Evolutionary conservation across 2,329 filamentous ascomycete genomes (phyloP).

Genomic region (Lachnellula hyalina): DNA sequence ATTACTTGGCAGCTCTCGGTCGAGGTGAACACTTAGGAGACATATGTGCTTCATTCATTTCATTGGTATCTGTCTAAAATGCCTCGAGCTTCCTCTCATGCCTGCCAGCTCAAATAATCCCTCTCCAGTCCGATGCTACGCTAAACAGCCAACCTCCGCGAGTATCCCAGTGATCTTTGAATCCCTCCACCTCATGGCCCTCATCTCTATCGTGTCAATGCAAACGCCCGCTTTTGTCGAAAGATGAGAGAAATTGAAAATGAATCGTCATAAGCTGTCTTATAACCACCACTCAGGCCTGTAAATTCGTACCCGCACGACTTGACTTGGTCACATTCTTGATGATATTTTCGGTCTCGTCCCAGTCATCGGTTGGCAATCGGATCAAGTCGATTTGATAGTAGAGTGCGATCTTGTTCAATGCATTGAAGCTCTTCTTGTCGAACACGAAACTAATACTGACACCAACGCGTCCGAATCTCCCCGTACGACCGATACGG

Average conservation of each 20-base stretch:
- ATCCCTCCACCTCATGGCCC: background rate
- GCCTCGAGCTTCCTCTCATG: background rate
- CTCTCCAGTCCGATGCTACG: background rate
- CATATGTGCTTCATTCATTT: background rate
- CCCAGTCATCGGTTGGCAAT: constrained; percentile 85
- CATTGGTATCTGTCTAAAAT: constrained; percentile 1
- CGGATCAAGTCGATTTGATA: constrained; percentile 78
- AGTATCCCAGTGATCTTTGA: background rate
- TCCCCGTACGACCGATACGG: constrained; percentile 92
- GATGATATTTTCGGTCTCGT: constrained; percentile 76
- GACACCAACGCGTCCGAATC: constrained; percentile 94
- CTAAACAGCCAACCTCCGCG: background rate
- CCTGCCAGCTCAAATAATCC: background rate
- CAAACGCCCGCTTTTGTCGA: constrained; percentile 9
- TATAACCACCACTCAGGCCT: constrained; percentile 7
- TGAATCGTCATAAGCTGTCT: background rate
- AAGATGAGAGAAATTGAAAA: background rate
- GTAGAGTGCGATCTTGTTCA: constrained; percentile 72
- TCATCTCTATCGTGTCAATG: constrained; percentile 1
- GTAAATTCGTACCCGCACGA: constrained; percentile 48
- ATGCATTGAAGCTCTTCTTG: constrained; percentile 70
- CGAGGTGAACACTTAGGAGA: background rate
- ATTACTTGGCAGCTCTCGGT: no score
- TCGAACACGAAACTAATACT: constrained; percentile 93
- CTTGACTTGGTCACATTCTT: constrained; percentile 75